Percentiles rank a stretch among this genome's conserved stretches.
Conservation (phyloP, 257 asterid species). For the Solanum clarkiae region DNA sequence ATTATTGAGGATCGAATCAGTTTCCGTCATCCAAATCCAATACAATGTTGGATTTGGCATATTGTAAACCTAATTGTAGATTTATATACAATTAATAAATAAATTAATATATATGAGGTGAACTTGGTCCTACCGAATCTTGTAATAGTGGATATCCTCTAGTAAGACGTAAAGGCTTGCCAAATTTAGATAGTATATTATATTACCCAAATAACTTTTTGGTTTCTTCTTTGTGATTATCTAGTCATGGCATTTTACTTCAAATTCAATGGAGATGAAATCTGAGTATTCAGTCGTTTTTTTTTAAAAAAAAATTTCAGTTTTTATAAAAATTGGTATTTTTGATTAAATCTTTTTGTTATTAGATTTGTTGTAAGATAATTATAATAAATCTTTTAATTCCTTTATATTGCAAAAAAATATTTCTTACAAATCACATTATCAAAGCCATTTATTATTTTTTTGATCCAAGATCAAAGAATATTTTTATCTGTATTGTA, state of each 20-base stretch:
- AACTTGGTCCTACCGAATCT: conserved; percentile 5
- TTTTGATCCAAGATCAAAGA: neutral
- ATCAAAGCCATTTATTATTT: too few relatives aligned
- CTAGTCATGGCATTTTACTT: neutral
- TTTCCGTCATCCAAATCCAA: neutral
- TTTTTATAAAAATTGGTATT: neutral
- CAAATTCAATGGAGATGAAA: neutral
- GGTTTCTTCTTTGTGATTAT: neutral
- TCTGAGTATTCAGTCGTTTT: neutral
- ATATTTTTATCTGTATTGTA: too few relatives aligned
- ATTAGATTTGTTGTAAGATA: too few relatives aligned
- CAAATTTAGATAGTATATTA: neutral
- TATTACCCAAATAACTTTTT: neutral
- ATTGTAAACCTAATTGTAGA: neutral
- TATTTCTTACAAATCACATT: too few relatives aligned
- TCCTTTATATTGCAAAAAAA: too few relatives aligned
- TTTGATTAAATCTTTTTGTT: neutral
- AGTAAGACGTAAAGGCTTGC: neutral
- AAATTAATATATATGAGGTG: neutral
- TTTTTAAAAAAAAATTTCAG: neutral
- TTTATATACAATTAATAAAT: neutral
- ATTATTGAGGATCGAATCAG: neutral
- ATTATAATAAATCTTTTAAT: too few relatives aligned
- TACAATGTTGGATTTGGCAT: neutral
- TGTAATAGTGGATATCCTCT: neutral